Conservation (phyloP, 176 grass and related monocot species). For the Elaeis guineensis region DNA sequence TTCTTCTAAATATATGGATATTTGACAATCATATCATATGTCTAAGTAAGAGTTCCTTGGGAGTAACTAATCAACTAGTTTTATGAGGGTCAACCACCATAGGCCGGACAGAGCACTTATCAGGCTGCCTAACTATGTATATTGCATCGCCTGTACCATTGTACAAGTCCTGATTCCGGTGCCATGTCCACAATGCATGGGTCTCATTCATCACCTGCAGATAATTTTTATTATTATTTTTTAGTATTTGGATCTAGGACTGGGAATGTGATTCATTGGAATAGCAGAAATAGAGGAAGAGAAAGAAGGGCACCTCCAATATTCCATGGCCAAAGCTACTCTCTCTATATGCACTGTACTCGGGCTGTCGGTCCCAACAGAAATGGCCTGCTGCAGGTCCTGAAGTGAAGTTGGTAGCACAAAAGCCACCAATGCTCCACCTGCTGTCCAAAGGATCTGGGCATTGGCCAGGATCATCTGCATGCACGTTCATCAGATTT, state of each 20-base stretch:
- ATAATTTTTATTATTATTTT: neutral
- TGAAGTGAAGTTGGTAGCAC: too few relatives aligned
- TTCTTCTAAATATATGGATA: too few relatives aligned
- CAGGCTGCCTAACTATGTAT: conserved; percentile 55
- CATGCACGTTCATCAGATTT: conserved; percentile 57
- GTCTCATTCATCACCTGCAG: conserved; percentile 76
- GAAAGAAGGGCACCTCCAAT: conserved; percentile 30
- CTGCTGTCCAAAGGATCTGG: conserved; percentile 26
- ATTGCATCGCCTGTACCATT: conserved; percentile 40
- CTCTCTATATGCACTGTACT: too few relatives aligned
- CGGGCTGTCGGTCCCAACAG: conserved; percentile 73
- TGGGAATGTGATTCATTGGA: too few relatives aligned
- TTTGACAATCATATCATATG: too few relatives aligned
- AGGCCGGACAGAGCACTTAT: conserved; percentile 20
- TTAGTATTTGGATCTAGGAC: too few relatives aligned
- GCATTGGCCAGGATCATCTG: conserved; percentile 53
- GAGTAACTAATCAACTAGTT: too few relatives aligned
- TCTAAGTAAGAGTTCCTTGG: too few relatives aligned
- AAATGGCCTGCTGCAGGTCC: conserved; percentile 57
- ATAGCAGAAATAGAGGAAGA: neutral
- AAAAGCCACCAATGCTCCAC: too few relatives aligned
- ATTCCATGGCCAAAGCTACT: too few relatives aligned
- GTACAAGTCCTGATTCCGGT: conserved; percentile 66
- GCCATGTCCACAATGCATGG: conserved; percentile 78
- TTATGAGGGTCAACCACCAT: too few relatives aligned